Evolutionary conservation across 768 basidiomycete genomes (phyloP), one percentile per base, ranked within the genome.

Genomic region (Zangia roseola): DNA sequence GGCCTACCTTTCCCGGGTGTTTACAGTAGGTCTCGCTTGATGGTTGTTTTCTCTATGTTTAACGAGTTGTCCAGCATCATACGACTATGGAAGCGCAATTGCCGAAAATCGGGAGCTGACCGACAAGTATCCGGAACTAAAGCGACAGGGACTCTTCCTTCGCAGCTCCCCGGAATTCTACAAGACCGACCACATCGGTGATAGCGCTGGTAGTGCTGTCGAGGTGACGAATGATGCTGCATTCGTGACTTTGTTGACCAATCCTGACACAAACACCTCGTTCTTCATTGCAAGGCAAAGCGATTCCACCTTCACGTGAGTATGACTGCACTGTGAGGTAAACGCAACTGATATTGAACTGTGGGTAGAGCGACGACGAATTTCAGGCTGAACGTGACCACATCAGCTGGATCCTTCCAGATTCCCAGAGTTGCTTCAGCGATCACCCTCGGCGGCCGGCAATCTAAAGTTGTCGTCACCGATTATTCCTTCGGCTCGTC

Each of bases 71-170:
- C 25, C 16, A 66, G 63, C 79, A 3, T 89, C 87, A 21, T 93
- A 93, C 47, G 91, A 93, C 67, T 93, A 93, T 48, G 90, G 89
- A 17, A 75, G 83, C 36, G 69, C 84, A 21, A 79, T 89, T 43
- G 70, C 79, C 17, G 91, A 93, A 69, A 78, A 76, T 20, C 78
- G 91, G 20, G 76, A 76, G 14, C 61, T 91, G 35, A 81, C 80
- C 0, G 63, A 74, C 6, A 93, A 93, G 64, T 88, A 77, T 64
- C 75, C 81, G 47, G 91, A 93, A 58, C 71, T 93, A 42, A 93
- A 91, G 63, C 76, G 82, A 17, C 81, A 92, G 60, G 84, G 79
- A 16, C 63, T 91, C 16, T 93, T 93, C 74, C 67, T 92, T 17
- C 82, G 91, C 23, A 87, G 84, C 54, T 85, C 87, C 0, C 83